Percentiles rank a stretch among this genome's conserved stretches.
Evolutionary conservation across 2,329 filamentous ascomycete genomes (phyloP).

Genomic region (Ophiostoma sp.): DNA sequence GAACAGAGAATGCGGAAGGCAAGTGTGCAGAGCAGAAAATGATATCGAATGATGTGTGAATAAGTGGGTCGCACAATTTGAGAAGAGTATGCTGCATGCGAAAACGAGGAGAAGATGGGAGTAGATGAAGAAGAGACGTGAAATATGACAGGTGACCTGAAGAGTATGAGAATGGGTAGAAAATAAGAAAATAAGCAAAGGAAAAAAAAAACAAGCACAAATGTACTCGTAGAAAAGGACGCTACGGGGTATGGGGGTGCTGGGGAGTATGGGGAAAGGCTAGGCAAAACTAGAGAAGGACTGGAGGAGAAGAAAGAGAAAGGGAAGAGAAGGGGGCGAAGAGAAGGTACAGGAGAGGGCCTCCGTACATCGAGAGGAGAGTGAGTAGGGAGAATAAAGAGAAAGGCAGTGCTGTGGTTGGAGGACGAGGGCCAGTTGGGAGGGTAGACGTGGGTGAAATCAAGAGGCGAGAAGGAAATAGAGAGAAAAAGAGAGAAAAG

Average conservation of each 20-base stretch:
- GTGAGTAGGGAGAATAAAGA: not conserved
- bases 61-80: not conserved
- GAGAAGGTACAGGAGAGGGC: not conserved
- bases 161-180: not conserved
- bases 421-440: not conserved
- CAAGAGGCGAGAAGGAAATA: not conserved
- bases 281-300: not conserved
- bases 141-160: not conserved
- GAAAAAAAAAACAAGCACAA: not conserved
- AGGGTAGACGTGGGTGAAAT: not conserved
- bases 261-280: slow-evolving; percentile 1
- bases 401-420: not conserved
- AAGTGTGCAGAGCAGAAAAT: not conserved
- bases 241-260: not conserved
- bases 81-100: not conserved
- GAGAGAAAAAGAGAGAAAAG: not conserved
- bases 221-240: not conserved
- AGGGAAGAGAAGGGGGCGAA: not conserved
- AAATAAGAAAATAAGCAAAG: not conserved
- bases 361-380: not conserved
- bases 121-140: not conserved
- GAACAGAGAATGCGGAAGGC: not conserved
- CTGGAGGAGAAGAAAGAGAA: not conserved
- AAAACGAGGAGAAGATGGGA: not conserved
- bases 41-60: not conserved